Base-by-base conservation (phyloP, 2,329 filamentous ascomycete species). In the Aspergillus neoniger region DNA sequence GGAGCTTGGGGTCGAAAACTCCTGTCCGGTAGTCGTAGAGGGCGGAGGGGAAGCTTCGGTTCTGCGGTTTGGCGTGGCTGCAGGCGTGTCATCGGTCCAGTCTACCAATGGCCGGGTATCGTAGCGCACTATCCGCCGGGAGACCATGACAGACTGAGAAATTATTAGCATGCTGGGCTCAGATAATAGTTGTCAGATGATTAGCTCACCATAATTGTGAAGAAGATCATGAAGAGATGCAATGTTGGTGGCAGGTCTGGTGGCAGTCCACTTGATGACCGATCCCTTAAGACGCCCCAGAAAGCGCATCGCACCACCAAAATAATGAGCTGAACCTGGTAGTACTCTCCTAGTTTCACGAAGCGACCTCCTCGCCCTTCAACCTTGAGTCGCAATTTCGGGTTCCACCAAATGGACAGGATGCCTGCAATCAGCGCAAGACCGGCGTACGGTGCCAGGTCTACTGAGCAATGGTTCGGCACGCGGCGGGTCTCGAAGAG, bases 391-490 rank as follows among this genome's bases (percentile, higher is more conserved):
- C 76, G 75, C 66, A 81, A 67, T 58, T 76, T 77, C 8, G 80
- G 80, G 62, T 83, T 82, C 78, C 80, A 83, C 80, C 81, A 82
- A 8, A 81, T 67, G 5, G 78, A 79, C 25, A 80, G 57, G 47
- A 79, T 70, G 12, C 78, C 79, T 4, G 76, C 65, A n/a, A 79
- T 58, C 48, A 83, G 69, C n/a, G 77, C 67, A 48, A 75, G 52
- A 5, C 74, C 73, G 50, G 76, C 77, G 57, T 72, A 71, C 5
- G 73, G 70, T 19, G 70, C 68, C 57, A 77, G 53, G 44, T 73
- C 71, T 21, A 66, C 52, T 23, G 70, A 68, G 55, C 72, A 76
- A 62, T 69, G 62, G 25, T 59, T 61, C 15, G 71, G 67, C 53
- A 76, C 49, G 9, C 61, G 64, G 28, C 65, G 60, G 5, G 50